Evolutionary conservation across 108 stramenopile species (phyloP).

Genomic region (Skeletonema menzelii): DNA sequence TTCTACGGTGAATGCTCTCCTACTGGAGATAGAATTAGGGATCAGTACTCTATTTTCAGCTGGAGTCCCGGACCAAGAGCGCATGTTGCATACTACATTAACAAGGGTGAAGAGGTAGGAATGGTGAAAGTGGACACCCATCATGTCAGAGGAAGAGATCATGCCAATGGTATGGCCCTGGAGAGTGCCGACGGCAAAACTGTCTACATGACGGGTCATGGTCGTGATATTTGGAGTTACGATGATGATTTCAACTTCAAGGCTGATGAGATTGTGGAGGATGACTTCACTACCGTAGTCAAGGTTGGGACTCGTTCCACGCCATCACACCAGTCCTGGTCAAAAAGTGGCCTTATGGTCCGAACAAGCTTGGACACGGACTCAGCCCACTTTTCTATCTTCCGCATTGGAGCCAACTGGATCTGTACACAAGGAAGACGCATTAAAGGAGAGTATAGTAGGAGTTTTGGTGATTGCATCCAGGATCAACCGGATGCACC

Average conservation of each 20-base stretch:
- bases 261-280: neutral
- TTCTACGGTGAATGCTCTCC: slow-evolving; percentile 35
- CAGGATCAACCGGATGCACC: neutral
- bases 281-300: slow-evolving; percentile 19
- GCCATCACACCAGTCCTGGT: neutral
- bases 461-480: neutral
- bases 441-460: neutral
- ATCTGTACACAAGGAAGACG: slow-evolving; percentile 8
- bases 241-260: slow-evolving; percentile 36
- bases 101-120: slow-evolving; percentile 18
- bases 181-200: slow-evolving; percentile 1
- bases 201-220: slow-evolving; percentile 32
- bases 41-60: slow-evolving; percentile 17
- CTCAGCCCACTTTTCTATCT: slow-evolving; percentile 15
- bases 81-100: slow-evolving; percentile 27
- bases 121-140: neutral
- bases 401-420: slow-evolving; percentile 3
- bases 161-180: slow-evolving; percentile 10
- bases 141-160: neutral
- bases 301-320: slow-evolving; percentile 7
- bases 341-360: slow-evolving; percentile 34
- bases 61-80: neutral
- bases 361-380: slow-evolving; percentile 11
- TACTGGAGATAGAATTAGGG: slow-evolving; percentile 4
- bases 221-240: slow-evolving; percentile 23